These are phyloP conservation scores for Colletotrichum musicola DNA, from an alignment of 2,329 filamentous ascomycete genomes.

Conservation along the genomic window DNA sequence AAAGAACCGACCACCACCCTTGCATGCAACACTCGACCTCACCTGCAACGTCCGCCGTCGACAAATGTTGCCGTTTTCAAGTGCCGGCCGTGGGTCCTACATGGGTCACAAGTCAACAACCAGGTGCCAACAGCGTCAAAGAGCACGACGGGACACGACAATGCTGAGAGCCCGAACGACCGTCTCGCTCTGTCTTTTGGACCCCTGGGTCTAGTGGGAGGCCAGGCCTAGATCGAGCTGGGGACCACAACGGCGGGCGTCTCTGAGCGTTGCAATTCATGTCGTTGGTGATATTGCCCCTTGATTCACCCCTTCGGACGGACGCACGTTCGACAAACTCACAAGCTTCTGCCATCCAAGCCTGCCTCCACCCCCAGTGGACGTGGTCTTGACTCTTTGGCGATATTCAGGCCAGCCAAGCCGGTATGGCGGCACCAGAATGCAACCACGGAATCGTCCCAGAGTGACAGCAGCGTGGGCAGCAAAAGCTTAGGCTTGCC, in stretches of 20 bases:
- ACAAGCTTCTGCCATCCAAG: slow-evolving; percentile 36
- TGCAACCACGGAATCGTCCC: neutral
- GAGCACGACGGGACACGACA: neutral
- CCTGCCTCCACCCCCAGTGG: neutral
- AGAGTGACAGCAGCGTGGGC: slow-evolving; percentile 1
- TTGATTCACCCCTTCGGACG: slow-evolving; percentile 23
- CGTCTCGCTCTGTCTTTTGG: slow-evolving; percentile 1
- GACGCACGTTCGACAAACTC: slow-evolving; percentile 6
- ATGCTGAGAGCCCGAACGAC: neutral
- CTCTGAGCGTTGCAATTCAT: slow-evolving; percentile 11
- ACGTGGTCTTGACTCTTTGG: neutral
- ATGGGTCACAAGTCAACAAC: neutral
- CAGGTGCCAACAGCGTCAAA: neutral
- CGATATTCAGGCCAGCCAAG: slow-evolving; percentile 9
- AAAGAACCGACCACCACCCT: neutral
- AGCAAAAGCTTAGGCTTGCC: neutral
- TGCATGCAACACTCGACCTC: slow-evolving; percentile 16
- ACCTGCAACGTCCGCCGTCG: slow-evolving; percentile 28
- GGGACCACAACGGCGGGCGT: too few relatives aligned
- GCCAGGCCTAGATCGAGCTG: neutral
- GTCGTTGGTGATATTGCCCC: slow-evolving; percentile 1
- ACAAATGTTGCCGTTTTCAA: slow-evolving; percentile 28
- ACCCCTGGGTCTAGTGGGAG: neutral
- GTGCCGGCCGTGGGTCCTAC: slow-evolving; percentile 7
- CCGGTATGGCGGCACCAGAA: slow-evolving; percentile 9